Evolutionary conservation across 2,329 filamentous ascomycete genomes (phyloP).

Genomic region (Sporothrix luriei): DNA sequence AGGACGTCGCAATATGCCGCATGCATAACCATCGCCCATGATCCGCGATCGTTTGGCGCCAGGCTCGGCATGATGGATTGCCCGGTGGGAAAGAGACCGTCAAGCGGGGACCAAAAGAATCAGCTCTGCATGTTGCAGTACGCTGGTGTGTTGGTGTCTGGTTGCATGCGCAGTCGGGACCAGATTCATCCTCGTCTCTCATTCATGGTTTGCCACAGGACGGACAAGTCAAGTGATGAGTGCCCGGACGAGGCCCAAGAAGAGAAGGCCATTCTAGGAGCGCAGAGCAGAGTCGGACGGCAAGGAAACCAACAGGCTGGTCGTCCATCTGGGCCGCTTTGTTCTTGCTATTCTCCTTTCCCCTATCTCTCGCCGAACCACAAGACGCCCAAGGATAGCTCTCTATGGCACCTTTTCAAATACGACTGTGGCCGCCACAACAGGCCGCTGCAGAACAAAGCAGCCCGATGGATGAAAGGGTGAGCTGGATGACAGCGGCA

Average conservation of each 20-base stretch:
- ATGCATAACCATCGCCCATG: not conserved
- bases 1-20: not conserved
- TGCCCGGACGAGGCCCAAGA: not conserved
- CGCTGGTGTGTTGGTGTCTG: no score
- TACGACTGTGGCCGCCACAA: conserved; percentile 10
- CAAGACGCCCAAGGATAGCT: not conserved
- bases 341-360: not conserved
- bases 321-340: not conserved
- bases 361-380: not conserved
- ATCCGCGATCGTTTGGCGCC: not conserved
- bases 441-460: conserved; percentile 18
- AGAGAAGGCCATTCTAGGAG: not conserved
- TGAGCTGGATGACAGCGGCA: not conserved
- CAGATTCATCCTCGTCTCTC: not conserved
- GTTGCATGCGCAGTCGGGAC: not conserved
- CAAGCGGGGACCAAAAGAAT: not conserved
- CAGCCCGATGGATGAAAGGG: not conserved
- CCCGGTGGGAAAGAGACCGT: not conserved
- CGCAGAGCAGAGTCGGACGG: not conserved
- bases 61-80: conserved; percentile 16
- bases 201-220: not conserved
- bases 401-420: not conserved
- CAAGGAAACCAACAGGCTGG: not conserved
- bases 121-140: not conserved
- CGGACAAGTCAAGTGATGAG: not conserved